Evolutionary conservation across 768 basidiomycete genomes (phyloP).

Genomic region (Tylopilus cervinicoccineus): DNA sequence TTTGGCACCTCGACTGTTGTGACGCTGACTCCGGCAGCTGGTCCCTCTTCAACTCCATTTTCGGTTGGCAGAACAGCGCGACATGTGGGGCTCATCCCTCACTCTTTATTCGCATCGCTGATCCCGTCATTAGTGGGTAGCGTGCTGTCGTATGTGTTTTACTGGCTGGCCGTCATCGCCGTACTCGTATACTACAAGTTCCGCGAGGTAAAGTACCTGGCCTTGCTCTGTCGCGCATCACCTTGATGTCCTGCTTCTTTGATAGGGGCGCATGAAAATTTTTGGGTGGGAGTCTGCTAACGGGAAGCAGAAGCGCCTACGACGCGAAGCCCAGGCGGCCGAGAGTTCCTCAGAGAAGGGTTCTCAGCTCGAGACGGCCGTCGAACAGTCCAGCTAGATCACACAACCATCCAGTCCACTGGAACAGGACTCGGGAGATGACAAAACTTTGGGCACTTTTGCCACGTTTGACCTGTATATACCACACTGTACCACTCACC

Average conservation of each 20-base stretch:
- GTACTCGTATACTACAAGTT: conserved; percentile 67
- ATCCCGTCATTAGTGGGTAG: conserved; percentile 51
- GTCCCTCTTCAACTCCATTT: conserved; percentile 79
- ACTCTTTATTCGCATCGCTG: neutral
- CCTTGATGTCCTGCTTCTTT: neutral
- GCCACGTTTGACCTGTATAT: neutral
- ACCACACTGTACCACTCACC: neutral
- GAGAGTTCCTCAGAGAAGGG: neutral
- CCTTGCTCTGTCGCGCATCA: neutral
- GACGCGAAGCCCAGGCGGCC: conserved; percentile 17
- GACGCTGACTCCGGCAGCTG: conserved; percentile 63
- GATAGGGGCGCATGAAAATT: conserved; percentile 62
- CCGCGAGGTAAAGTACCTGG: conserved; percentile 38
- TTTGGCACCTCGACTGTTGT: conserved; percentile 88
- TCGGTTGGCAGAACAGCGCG: conserved; percentile 87
- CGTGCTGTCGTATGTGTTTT: conserved; percentile 84
- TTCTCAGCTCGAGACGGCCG: neutral
- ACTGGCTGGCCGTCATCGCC: conserved; percentile 82
- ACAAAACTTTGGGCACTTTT: too few relatives aligned
- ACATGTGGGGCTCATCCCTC: conserved; percentile 40
- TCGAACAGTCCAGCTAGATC: neutral
- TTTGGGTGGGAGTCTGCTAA: conserved; percentile 55
- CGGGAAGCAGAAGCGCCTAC: conserved; percentile 32
- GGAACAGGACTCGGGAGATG: too few relatives aligned
- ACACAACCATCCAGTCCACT: too few relatives aligned